phyloP scores from a whole-genome alignment of 1,139 yeast species.

The Geotrichum bryndzae region DNA sequence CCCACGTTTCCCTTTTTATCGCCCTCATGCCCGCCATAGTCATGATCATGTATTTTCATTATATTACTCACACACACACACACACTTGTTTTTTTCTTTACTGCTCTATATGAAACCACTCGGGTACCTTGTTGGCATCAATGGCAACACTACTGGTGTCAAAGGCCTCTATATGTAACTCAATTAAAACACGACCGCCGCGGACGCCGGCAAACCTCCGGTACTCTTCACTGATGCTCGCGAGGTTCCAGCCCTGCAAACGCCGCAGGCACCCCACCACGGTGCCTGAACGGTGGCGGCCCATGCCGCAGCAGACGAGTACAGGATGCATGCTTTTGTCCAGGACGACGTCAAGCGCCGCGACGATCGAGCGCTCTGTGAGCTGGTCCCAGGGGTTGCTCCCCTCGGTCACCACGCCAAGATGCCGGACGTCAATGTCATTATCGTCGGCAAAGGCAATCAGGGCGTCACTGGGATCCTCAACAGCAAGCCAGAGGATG shows the following conservation, averaged over 20 bases:
- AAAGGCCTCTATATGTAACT: constrained; percentile 79
- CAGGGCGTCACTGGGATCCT: constrained; percentile 87
- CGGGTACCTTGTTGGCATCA: constrained; percentile 47
- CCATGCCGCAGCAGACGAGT: constrained; percentile 95
- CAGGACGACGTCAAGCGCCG: constrained; percentile 70
- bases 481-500: constrained; percentile 89
- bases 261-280: constrained; percentile 89
- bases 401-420: constrained; percentile 56
- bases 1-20: background rate
- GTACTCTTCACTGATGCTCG: constrained; percentile 90
- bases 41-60: background rate
- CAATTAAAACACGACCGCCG: constrained; percentile 89
- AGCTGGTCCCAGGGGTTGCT: constrained; percentile 97
- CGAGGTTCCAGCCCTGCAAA: constrained; percentile 92
- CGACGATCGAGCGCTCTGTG: constrained; percentile 71
- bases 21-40: background rate
- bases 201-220: constrained; percentile 87
- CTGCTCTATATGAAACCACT: constrained; percentile 35
- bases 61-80: background rate
- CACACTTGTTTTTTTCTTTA: background rate
- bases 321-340: constrained; percentile 72
- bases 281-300: constrained; percentile 92
- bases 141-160: constrained; percentile 53
- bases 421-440: constrained; percentile 55
- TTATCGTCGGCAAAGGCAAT: constrained; percentile 72